These are phyloP conservation scores for Fusarium begoniae DNA, from an alignment of 2,329 filamentous ascomycete species.

Conservation along the genomic window DNA sequence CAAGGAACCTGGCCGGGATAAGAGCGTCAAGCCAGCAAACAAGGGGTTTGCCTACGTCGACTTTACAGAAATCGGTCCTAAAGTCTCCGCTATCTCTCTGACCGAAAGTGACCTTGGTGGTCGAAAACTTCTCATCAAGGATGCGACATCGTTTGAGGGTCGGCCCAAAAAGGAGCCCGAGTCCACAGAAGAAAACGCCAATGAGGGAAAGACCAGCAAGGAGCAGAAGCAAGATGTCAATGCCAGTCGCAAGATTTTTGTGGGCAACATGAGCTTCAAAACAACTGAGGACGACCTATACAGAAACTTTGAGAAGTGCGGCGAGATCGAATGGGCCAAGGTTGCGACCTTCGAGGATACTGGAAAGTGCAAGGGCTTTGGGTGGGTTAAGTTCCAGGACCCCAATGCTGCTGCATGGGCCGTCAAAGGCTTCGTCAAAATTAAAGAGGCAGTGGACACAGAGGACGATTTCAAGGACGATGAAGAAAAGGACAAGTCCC, in stretches of 20 bases:
- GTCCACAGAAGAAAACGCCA: constrained; percentile 38
- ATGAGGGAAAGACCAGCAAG: constrained; percentile 47
- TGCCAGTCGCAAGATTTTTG: constrained; percentile 84
- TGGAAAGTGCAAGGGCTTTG: constrained; percentile 97
- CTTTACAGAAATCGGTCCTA: constrained; percentile 75
- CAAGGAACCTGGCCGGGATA: constrained; percentile 57
- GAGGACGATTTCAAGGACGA: constrained; percentile 67
- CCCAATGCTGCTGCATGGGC: constrained; percentile 73
- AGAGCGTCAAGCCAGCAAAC: constrained; percentile 62
- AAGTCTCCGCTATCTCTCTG: constrained; percentile 81
- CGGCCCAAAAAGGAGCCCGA: constrained; percentile 74
- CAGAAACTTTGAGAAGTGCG: constrained; percentile 86
- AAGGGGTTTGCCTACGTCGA: constrained; percentile 98
- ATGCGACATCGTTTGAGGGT: constrained; percentile 90
- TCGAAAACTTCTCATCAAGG: constrained; percentile 90
- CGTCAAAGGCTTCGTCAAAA: constrained; percentile 82
- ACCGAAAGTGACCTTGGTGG: constrained; percentile 84
- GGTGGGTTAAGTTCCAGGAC: constrained; percentile 91
- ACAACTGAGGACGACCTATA: constrained; percentile 82
- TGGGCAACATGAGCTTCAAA: constrained; percentile 88
- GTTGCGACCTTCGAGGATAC: constrained; percentile 95
- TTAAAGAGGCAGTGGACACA: constrained; percentile 71
- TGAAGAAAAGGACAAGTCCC: constrained; percentile 49
- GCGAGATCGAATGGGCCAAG: constrained; percentile 82
- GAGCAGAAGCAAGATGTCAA: constrained; percentile 58